A percentile compares a stretch with the other conserved stretches of the same genome.
Conservation (phyloP, 1,284 basidiomycete species). For the Ganoderma lingzhi region DNA sequence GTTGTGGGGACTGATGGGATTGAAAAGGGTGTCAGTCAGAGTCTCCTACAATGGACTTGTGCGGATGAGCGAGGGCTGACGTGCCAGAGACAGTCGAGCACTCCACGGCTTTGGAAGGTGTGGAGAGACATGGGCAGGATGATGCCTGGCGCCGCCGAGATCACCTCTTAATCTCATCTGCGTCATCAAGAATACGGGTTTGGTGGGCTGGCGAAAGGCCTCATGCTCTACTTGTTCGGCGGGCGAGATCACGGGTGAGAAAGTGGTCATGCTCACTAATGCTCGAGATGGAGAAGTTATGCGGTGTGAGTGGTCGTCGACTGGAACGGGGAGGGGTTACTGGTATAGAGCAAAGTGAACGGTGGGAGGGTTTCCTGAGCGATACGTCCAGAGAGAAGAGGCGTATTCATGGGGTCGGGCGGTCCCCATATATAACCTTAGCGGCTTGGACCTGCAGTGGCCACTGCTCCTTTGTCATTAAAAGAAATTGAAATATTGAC, state of each 20-base stretch:
- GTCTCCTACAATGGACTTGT: not conserved
- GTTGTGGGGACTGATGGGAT: not conserved
- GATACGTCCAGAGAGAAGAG: slow-evolving; percentile 23
- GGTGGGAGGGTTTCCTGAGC: not conserved
- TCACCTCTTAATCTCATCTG: too few species aligned
- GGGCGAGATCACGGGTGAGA: slow-evolving; percentile 29
- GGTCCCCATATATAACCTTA: slow-evolving; percentile 7
- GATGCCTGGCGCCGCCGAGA: too few species aligned
- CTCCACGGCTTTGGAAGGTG: not conserved
- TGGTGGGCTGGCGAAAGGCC: not conserved
- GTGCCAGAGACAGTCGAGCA: too few species aligned
- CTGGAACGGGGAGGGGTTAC: not conserved
- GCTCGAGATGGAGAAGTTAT: not conserved
- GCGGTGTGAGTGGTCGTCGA: not conserved
- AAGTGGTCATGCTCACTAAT: slow-evolving; percentile 17
- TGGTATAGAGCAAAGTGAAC: not conserved
- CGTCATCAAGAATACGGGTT: slow-evolving; percentile 1
- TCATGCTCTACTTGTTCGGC: not conserved
- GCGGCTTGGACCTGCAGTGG: slow-evolving; percentile 11
- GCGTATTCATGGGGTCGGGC: not conserved
- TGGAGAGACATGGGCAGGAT: not conserved
- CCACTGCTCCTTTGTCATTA: slow-evolving; percentile 19
- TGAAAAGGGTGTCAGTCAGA: slow-evolving; percentile 7
- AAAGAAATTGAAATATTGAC: slow-evolving; percentile 9
- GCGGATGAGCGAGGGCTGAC: not conserved